Percentiles rank a stretch among this genome's conserved stretches.
phyloP scores from a whole-genome alignment of 352 stramenopile species.

The Pythium vanterpoolii region DNA sequence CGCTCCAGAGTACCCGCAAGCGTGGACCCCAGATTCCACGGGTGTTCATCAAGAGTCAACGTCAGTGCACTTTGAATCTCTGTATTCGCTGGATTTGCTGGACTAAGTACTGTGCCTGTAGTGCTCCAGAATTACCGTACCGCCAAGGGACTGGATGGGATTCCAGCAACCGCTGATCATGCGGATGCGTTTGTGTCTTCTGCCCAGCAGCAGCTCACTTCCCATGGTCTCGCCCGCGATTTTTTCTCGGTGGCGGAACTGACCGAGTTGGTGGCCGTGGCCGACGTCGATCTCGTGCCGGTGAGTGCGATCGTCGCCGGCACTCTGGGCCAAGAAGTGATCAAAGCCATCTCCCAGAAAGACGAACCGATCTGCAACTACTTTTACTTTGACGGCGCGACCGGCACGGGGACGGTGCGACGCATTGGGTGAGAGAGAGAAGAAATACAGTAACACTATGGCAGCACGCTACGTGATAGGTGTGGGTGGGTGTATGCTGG shows the following conservation, averaged over 20 bases:
- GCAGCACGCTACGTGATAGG: not conserved
- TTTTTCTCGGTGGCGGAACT: conserved; percentile 60
- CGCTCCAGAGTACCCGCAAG: conserved; percentile 64
- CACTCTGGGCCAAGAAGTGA: conserved; percentile 96
- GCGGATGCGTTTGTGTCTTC: conserved; percentile 56
- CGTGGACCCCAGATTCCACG: conserved; percentile 64
- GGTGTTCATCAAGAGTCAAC: conserved; percentile 77
- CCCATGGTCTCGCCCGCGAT: conserved; percentile 55
- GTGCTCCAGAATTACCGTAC: conserved; percentile 63
- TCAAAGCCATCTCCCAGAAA: conserved; percentile 97
- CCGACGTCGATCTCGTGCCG: conserved; percentile 74
- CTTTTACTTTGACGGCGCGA: conserved; percentile 90
- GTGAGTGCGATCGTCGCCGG: conserved; percentile 96
- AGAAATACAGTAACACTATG: conserved; percentile 10
- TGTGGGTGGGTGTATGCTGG: not conserved
- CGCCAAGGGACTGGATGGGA: conserved; percentile 14
- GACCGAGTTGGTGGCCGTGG: conserved; percentile 40
- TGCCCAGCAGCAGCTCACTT: conserved; percentile 39
- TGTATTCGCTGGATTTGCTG: too few species aligned
- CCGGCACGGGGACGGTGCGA: conserved; percentile 53
- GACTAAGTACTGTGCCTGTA: conserved; percentile 18
- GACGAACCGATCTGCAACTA: conserved; percentile 96
- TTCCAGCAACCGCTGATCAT: conserved; percentile 17
- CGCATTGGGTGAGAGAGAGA: conserved; percentile 42
- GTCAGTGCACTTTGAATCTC: conserved; percentile 29